Evolutionary conservation across 176 grass and related monocot genomes (phyloP), one percentile per base, ranked within the genome.

Genomic region (Puccinellia tenuiflora): DNA sequence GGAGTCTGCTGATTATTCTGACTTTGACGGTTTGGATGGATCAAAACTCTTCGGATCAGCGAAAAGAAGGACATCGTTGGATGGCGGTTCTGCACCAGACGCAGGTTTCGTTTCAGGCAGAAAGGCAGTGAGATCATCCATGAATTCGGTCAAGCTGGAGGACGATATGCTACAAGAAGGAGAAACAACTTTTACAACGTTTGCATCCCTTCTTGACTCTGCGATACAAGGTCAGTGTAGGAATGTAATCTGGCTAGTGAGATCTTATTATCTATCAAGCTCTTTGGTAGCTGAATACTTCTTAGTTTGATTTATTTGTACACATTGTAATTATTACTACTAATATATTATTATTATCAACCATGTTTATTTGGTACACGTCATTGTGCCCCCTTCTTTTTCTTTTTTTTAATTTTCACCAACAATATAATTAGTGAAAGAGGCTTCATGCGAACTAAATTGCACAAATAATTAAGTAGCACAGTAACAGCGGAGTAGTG

Each of bases 171-270:
- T 83, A 40, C 64, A 43, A 73, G 91, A 92, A 68, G 90, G 89
- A 77, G 89, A 91, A 45, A 88, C 80, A 12, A 87, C 89, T 45
- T 98, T 65, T 88, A 88, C 86, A 52, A 77, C 81, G 28, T 98
- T 95, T 87, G 91, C 92, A 42, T 93, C 96, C 30, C 96, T 95
- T 75, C 89, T 98, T 81, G 96, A 98, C 85, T 95, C 96, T 83
- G 92, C 92, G 21, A 86, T 90, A 47, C 96, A 98, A 91, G 96
- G 96, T 97, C 85, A 42, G 78, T 88, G 45, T 34, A 39, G 6
- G 20, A 43, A 47, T 60, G 7, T 42, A 25, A 26, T 63, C 9
- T 53, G 14, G 24, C 56, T 28, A 30, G 6, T 15, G 43, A 77
- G 22, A 59, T 20, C 46, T 17, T 57, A 74, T 65, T 46, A 40